Base-by-base conservation (phyloP, 192 early-diverging fungal species). In the Gamsiella multidivaricata region DNA sequence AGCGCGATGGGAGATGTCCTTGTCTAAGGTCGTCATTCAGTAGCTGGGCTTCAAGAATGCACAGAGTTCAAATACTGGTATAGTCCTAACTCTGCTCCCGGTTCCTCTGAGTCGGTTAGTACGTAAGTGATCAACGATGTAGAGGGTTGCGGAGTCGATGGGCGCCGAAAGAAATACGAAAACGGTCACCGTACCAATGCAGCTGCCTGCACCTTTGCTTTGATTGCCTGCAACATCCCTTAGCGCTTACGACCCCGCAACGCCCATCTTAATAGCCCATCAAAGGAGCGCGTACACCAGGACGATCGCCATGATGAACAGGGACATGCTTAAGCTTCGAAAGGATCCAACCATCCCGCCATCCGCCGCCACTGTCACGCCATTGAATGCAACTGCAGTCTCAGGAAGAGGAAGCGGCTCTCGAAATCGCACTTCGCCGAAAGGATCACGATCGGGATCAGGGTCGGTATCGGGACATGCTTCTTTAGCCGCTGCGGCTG, bases 321-420 rank as follows among this genome's bases (percentile, higher is more conserved):
- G 74, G 45, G 74, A 78, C 33, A 78, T 69, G 74, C 65, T 57
- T 28, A 78, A 69, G 65, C 61, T 78, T 45, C 51, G 74, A 45
- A 78, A 78, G 54, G 74, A 78, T 64, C 74, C 74, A 0, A 64
- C 60, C 45, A 78, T 78, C 34, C 74, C 74, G 20, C 61, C 53
- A 32, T 78, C 64, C 14, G 64, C 65, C 15, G 74, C 65, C n/a
- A 78, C 74, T 26, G 65, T 69, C 37, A 78, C 53, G 25, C 63
- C 65, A 26, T 69, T 65, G 5, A 78, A 52, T 20, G 51, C 65
- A 20, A 76, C 43, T 36, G 65, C 72, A 9, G 66, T 76, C 52
- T 49, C 63, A 14, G 33, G 47, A 12, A 65, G 64, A 42, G 41
- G 36, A 14, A 32, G 26, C n/a, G 53, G 49, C n/a, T 29, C 39